Evolutionary conservation across 202 grass and related monocot species (phyloP), one percentile per base, ranked within the genome.

Genomic region (Setaria viridis): DNA sequence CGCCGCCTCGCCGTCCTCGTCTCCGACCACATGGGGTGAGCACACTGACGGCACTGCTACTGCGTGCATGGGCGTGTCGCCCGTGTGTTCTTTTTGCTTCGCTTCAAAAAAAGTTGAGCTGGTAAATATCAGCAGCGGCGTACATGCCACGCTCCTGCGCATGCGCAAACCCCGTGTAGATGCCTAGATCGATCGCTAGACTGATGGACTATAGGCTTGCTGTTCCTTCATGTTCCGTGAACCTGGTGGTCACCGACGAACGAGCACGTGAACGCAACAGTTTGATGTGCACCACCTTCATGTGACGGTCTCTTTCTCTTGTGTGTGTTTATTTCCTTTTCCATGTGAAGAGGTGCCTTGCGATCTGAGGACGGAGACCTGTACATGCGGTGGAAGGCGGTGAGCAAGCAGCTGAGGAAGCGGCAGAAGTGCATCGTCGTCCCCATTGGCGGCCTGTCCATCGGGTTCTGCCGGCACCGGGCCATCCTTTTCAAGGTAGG

Each of bases 381-480:
- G 69, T 82, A 92, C 87, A 89, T 85, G 83, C 76, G 87, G 82
- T 95, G 95, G 95, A 98, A 98, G 77, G 83, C 86, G 8, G 87
- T 86, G 86, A 92, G 90, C 76, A 98, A 98, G 80, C 83, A 86
- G 87, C 69, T 95, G 82, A 84, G 85, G 64, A 94, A 89, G 76
- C 78, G 77, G 54, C 85, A 95, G 89, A 76, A 83, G 69, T 87
- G 89, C 43, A 78, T 91, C 79, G 91, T 95, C 33, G 69, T 98
- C 48, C 91, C 95, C 50, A 98, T 98, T 68, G 91, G 95, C 16
- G 84, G 79, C 70, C 48, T 98, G 43, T 88, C 90, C 80, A 76
- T 95, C 1, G 95, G 95, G 4, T 92, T 98, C 89, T 95, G 95
- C 85, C 81, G 95, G 79, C 95, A 98, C 78, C 93, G 95, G 5